These are phyloP conservation scores for Camelina neglecta DNA, from an alignment of 345 rosid genomes.

Conservation along the genomic window DNA sequence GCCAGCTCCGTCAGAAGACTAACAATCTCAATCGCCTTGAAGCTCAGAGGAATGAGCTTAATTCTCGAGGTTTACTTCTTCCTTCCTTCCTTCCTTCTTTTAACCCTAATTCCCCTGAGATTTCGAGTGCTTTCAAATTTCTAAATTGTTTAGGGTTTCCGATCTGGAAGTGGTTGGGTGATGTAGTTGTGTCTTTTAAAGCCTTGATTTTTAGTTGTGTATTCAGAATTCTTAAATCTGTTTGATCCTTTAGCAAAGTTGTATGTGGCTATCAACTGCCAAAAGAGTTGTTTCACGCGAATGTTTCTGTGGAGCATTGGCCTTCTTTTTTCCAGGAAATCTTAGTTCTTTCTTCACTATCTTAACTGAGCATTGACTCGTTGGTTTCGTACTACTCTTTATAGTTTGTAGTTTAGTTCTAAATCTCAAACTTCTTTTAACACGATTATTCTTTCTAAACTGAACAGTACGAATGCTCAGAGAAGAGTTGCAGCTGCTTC, in stretches of 20 bases:
- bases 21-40: slow-evolving; percentile 96
- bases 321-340: neutral
- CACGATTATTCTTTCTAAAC: slow-evolving; percentile 15
- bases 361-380: neutral
- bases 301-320: slow-evolving; percentile 3
- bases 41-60: slow-evolving; percentile 96
- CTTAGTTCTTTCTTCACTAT: neutral
- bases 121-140: slow-evolving; percentile 1
- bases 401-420: neutral
- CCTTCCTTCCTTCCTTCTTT: neutral
- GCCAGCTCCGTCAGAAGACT: slow-evolving; percentile 70
- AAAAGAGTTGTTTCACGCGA: neutral
- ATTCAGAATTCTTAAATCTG: neutral
- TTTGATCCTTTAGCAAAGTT: neutral
- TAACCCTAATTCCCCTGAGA: slow-evolving; percentile 7
- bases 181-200: neutral
- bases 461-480: slow-evolving; percentile 89
- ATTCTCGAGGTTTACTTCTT: slow-evolving; percentile 68
- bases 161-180: slow-evolving; percentile 27
- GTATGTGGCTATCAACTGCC: neutral
- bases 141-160: neutral
- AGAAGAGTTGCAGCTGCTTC: slow-evolving; percentile 96
- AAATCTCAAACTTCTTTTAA: slow-evolving; percentile 21
- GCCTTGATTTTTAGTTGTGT: neutral
- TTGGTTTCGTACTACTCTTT: neutral